These are phyloP conservation scores for Pseudogymnoascus sp. DNA, from an alignment of 2,329 filamentous ascomycete genomes.

Conservation along the genomic window DNA sequence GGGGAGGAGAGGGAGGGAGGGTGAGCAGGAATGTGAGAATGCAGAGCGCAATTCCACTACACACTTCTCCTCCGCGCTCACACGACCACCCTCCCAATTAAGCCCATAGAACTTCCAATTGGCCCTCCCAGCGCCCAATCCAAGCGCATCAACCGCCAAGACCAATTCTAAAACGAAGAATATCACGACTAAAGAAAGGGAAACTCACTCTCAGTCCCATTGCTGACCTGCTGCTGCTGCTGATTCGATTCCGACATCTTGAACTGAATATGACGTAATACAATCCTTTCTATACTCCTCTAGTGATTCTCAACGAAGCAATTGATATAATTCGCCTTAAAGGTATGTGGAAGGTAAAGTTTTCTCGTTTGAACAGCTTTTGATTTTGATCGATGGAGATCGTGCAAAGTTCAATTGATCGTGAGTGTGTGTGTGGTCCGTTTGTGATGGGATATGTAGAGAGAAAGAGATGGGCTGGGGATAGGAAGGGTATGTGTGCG, in stretches of 20 bases:
- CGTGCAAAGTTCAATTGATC: neutral
- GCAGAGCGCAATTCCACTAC: neutral
- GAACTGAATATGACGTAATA: neutral
- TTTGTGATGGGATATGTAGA: neutral
- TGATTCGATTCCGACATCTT: neutral
- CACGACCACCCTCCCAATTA: neutral
- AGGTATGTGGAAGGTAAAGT: too few relatives aligned
- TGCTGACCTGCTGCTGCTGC: neutral
- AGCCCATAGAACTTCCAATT: neutral
- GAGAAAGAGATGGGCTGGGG: neutral
- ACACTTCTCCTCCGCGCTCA: neutral
- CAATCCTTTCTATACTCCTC: neutral
- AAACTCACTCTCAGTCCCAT: neutral
- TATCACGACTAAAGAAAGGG: neutral
- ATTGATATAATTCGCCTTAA: neutral
- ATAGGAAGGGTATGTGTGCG: neutral
- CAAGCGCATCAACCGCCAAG: neutral
- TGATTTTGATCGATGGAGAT: neutral
- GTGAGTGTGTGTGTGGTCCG: neutral
- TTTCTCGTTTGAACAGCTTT: neutral
- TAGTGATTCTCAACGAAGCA: neutral
- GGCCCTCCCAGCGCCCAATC: neutral
- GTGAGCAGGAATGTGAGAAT: neutral
- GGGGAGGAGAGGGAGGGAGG: neutral
- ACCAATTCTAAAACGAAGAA: neutral